Evolutionary conservation across 352 stramenopile species (phyloP), one percentile per base, ranked within the genome.

Genomic region (Pythium chondricola): DNA sequence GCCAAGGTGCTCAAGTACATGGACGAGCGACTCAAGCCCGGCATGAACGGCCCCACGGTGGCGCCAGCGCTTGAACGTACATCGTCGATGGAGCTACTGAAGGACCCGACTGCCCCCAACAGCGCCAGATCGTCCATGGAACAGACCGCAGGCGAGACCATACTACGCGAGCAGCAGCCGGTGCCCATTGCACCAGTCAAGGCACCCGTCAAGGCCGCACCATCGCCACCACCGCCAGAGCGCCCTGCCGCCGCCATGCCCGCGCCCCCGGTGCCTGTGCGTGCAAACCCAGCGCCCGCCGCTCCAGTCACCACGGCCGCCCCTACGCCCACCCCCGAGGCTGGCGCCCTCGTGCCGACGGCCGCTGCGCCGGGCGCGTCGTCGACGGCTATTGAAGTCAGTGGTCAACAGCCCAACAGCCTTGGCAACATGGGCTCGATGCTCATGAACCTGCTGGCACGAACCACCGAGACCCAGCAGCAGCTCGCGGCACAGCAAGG

Each of bases 1-100:
- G 80, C 80, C 48, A 92, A 92, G 51, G 80, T 92, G 43, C 68
- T 92, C 21, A 92, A 92, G 57, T 92, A 92, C 62, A 88, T 92
- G 71, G 80, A 92, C 56, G 80, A 92, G 53, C 66, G 77, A n/a
- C 63, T 88, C 13, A 85, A 84, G 58, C 57, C 71, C 6, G 55
- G 57, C 32, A 40, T 7, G 8, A 20, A 27, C 10, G 51, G 51
- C 18, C 8, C 30, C 13, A 16, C 18, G 33, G 18, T 51, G 10
- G 21, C 43, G 14, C 43, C 62, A 9, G 31, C 44, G 10, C 47
- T 68, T 24, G 44, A 69, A 30, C 58, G 63, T 13, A 58, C 72
- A 1, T 57, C 61, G 24, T 79, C 64, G 27, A 51, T 58, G n/a
- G 65, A 67, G 17, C 54, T 51, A 45, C 30, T 42, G 30, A 30